Conservation (phyloP, 768 basidiomycete species). For the Mycena alexandri region DNA sequence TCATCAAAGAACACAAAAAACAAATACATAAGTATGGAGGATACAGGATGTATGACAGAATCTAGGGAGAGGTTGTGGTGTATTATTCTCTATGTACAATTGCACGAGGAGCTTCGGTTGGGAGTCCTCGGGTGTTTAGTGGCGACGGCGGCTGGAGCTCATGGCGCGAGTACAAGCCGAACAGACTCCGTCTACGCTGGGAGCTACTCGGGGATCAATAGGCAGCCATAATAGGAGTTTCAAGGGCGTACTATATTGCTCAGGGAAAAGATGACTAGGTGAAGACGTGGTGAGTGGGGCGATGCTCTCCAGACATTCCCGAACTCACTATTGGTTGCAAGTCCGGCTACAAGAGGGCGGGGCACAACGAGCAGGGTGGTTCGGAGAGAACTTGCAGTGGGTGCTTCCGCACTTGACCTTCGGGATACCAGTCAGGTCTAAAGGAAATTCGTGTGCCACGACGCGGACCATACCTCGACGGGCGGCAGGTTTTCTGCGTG, state of each 20-base stretch:
- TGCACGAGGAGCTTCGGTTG: constrained; percentile 7
- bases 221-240: neutral
- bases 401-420: constrained; percentile 61
- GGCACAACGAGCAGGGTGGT: constrained; percentile 58
- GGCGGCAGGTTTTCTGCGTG: constrained; percentile 55
- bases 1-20: neutral
- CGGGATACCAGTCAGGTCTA: constrained; percentile 13
- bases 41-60: constrained; percentile 6
- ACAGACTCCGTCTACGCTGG: constrained; percentile 55
- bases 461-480: constrained; percentile 18
- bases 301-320: constrained; percentile 9
- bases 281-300: constrained; percentile 21
- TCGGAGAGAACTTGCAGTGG: constrained; percentile 68
- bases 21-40: constrained; percentile 14
- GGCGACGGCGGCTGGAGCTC: constrained; percentile 28
- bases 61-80: constrained; percentile 12
- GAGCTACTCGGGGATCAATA: constrained; percentile 49
- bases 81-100: constrained; percentile 23
- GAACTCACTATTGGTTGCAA: constrained; percentile 64
- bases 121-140: constrained; percentile 18
- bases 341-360: constrained; percentile 57
- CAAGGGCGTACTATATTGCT: constrained; percentile 58
- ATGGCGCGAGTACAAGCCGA: constrained; percentile 52
- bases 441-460: neutral
- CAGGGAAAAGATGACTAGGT: constrained; percentile 57